These are phyloP conservation scores for Gloeostereum incarnatum DNA, from an alignment of 768 basidiomycete species.

Conservation along the genomic window DNA sequence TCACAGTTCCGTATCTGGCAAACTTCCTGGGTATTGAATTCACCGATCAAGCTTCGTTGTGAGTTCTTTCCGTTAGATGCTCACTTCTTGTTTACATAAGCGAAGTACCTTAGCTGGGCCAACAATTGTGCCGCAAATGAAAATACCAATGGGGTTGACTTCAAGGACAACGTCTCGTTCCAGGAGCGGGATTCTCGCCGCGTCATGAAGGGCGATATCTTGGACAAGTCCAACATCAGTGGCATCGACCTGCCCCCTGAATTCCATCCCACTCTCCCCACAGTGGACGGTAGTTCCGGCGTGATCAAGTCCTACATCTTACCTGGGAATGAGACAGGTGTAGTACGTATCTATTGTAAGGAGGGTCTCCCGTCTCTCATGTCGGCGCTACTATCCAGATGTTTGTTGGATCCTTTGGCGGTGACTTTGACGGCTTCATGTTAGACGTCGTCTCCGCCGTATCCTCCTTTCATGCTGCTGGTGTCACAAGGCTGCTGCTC, in stretches of 20 bases:
- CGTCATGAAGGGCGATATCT: conserved; percentile 24
- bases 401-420: conserved; percentile 51
- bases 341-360: conserved; percentile 39
- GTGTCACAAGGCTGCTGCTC: conserved; percentile 41
- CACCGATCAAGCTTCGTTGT: conserved; percentile 44
- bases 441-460: conserved; percentile 36
- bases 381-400: conserved; percentile 24
- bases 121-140: conserved; percentile 46
- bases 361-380: not conserved
- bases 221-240: conserved; percentile 28
- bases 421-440: conserved; percentile 43
- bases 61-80: conserved; percentile 11
- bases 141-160: conserved; percentile 42
- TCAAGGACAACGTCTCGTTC: conserved; percentile 12
- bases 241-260: conserved; percentile 36
- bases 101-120: conserved; percentile 48
- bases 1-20: conserved; percentile 45
- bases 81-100: conserved; percentile 1
- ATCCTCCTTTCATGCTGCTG: conserved; percentile 32
- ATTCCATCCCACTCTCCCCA: conserved; percentile 36
- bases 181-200: conserved; percentile 4
- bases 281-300: conserved; percentile 35
- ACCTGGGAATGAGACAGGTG: conserved; percentile 47
- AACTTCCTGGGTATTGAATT: conserved; percentile 36
- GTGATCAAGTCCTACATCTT: conserved; percentile 49